phyloP scores from a whole-genome alignment of 352 stramenopile genomes.

The Elongisporangium senticosum region DNA sequence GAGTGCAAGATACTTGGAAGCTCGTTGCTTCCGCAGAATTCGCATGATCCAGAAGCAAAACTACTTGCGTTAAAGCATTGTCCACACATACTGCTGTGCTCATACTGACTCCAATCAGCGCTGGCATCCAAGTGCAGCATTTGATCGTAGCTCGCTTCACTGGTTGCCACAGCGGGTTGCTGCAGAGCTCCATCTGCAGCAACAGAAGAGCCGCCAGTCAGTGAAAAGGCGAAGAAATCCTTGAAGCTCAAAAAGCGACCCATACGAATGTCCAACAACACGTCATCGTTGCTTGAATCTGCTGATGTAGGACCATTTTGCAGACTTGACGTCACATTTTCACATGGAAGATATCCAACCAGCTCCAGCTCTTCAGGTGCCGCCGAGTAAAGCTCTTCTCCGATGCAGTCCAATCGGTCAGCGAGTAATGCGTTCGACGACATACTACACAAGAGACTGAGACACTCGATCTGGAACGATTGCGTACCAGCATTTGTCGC shows the following conservation, averaged over 20 bases:
- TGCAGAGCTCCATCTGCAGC: background rate
- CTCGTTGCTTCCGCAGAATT: slow-evolving; percentile 5
- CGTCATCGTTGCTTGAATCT: slow-evolving; percentile 1
- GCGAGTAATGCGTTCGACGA: slow-evolving; percentile 11
- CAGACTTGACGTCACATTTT: background rate
- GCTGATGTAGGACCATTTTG: background rate
- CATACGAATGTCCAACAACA: slow-evolving; percentile 14
- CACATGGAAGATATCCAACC: slow-evolving; percentile 31
- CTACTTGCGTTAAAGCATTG: background rate
- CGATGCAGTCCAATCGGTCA: slow-evolving; percentile 6
- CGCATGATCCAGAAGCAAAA: slow-evolving; percentile 5
- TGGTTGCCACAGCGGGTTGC: background rate
- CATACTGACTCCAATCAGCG: background rate
- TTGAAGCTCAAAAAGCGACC: slow-evolving; percentile 15
- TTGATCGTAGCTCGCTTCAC: background rate
- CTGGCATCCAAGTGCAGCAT: slow-evolving; percentile 1
- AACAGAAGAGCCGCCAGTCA: background rate
- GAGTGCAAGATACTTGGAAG: background rate
- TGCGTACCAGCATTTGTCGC: background rate
- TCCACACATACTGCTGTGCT: background rate
- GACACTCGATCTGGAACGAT: slow-evolving; percentile 8
- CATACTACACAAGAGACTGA: slow-evolving; percentile 8
- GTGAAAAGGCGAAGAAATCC: slow-evolving; percentile 5
- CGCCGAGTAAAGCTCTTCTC: background rate
- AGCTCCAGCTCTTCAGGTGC: slow-evolving; percentile 40